Evolutionary conservation across 306 rosid genomes (phyloP).

Genomic region (Oemleria cerasiformis): DNA sequence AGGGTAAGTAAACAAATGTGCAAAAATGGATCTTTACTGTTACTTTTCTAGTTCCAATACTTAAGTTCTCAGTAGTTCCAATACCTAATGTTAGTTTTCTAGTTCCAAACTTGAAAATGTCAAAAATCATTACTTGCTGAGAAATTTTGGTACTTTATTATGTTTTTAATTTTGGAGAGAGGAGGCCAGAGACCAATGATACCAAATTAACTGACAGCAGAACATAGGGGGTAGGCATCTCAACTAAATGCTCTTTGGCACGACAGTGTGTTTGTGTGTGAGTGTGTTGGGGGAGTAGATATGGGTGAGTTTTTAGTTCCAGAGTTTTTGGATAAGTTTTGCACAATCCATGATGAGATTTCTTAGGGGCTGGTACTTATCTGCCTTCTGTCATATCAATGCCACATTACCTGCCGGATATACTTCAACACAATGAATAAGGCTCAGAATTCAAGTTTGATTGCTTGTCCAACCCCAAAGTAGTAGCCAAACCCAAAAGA

Average conservation of each 20-base stretch:
- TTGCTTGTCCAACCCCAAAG: not conserved
- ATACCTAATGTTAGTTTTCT: not conserved
- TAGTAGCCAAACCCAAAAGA: conserved; percentile 1
- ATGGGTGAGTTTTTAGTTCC: no score
- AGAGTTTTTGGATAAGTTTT: not conserved
- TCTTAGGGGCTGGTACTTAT: not conserved
- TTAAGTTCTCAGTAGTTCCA: not conserved
- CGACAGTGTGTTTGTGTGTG: no score
- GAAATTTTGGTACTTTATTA: not conserved
- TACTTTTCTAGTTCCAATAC: not conserved
- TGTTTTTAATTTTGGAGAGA: not conserved
- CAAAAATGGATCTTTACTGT: not conserved
- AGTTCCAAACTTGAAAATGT: not conserved
- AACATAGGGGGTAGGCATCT: not conserved
- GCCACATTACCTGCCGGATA: not conserved
- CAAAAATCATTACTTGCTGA: not conserved
- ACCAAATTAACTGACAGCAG: not conserved
- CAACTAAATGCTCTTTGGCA: no score
- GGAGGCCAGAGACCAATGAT: not conserved
- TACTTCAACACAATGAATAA: not conserved
- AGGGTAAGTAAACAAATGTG: conserved; percentile 44
- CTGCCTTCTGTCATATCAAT: not conserved
- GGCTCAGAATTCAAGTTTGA: not conserved
- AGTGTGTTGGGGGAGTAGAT: no score
- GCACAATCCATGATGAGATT: not conserved